These are phyloP conservation scores for Xylariaceae sp. DNA, from an alignment of 2,329 filamentous ascomycete species.

Conservation along the genomic window DNA sequence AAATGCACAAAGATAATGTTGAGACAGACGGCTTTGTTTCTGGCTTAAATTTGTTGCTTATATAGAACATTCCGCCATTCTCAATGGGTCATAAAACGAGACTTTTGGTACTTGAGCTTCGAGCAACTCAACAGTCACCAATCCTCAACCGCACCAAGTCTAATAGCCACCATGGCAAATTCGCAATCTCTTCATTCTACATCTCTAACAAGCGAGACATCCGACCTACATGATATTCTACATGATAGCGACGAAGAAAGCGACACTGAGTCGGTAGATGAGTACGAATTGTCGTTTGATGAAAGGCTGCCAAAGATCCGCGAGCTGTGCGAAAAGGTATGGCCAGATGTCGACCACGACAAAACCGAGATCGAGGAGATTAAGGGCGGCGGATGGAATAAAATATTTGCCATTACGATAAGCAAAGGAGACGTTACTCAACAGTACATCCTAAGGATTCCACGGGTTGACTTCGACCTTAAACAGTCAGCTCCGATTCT, in stretches of 20 bases:
- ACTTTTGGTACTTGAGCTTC: too few species aligned
- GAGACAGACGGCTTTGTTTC: too few species aligned
- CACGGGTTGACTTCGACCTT: neutral
- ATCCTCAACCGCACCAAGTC: too few species aligned
- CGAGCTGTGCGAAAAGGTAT: neutral
- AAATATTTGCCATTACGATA: neutral
- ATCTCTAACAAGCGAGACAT: too few species aligned
- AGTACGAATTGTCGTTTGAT: neutral
- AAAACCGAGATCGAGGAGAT: neutral
- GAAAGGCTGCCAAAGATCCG: neutral
- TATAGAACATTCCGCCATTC: too few species aligned
- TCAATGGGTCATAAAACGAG: too few species aligned
- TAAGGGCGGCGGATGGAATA: neutral
- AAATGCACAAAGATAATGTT: neutral
- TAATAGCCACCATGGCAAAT: too few species aligned
- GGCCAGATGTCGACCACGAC: neutral
- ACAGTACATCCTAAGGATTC: neutral
- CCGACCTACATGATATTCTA: neutral
- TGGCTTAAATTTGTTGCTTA: too few species aligned
- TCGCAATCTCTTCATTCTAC: too few species aligned
- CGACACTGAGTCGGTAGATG: too few species aligned
- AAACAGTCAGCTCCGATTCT: neutral
- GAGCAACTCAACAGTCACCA: too few species aligned
- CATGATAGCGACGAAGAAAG: too few species aligned
- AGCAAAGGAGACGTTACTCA: neutral